Evolutionary conservation across 208 protist species (phyloP), one percentile per base, ranked within the genome.

Genomic region (Leishmania turanica): DNA sequence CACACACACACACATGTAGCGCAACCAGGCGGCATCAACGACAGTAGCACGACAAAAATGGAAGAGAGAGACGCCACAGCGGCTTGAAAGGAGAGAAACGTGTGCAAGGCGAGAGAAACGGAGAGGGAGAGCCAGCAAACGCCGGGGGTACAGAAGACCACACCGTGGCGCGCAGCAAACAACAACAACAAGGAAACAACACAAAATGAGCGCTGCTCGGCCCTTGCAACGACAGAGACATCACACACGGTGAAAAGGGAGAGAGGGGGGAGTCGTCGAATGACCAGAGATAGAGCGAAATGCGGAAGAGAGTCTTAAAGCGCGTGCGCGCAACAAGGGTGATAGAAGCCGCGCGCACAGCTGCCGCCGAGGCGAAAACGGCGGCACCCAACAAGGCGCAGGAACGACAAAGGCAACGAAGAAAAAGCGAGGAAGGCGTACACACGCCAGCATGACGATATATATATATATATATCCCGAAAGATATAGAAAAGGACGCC

Each of bases 31-130:
- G 68, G 56, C 1, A 65, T 3, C 53, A 45, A 64, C 9, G 62
- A 64, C 64, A 81, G 34, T 31, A n/a, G 2, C 17, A 51, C 68
- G 76, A 80, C 69, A 80, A 66, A n/a, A 79, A 81, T 51, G 27
- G 70, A 8, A 74, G 24, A 81, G 49, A 80, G 80, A 68, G 42
- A 74, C 17, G 31, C 31, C 42, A 70, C 31, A 17, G 76, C 64
- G 37, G 58, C 40, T 19, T 82, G 27, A 21, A 34, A 60, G 11
- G 53, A 84, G 75, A 66, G 64, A 42, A 77, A 70, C 2, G 11
- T 73, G 47, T 62, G 37, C 60, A 71, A 45, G 27, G 68, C 21
- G 21, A 53, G 51, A 40, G 31, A 68, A 40, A 40, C 27, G 31
- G 62, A 9, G 62, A 68, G 62, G 11, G 31, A 68, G 31, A 42